Conservation (phyloP, 2,329 filamentous ascomycete species). For the Xylaria sp. region DNA sequence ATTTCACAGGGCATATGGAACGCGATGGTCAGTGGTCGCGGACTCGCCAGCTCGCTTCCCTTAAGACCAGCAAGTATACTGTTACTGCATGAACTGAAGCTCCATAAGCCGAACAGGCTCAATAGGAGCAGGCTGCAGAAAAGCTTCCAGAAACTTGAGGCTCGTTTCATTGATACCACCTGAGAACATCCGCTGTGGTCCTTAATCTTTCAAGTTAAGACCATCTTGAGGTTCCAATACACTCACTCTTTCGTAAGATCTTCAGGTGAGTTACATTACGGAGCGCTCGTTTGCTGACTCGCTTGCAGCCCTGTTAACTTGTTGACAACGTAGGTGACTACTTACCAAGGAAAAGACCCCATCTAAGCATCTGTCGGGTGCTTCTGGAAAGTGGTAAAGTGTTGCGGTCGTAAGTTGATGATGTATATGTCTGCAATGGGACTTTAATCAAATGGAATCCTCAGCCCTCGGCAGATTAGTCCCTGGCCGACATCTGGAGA, state of each 20-base stretch:
- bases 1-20: background rate
- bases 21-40: background rate
- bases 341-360: background rate
- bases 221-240: background rate
- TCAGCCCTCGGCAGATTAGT: background rate
- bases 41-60: background rate
- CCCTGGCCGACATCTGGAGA: background rate
- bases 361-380: conserved; percentile 16
- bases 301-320: no score
- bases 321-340: no score
- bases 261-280: no score
- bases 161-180: conserved; percentile 25
- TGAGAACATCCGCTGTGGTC: conserved; percentile 27
- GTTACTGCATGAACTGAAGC: conserved; percentile 29
- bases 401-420: background rate
- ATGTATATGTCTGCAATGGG: background rate
- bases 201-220: conserved; percentile 2
- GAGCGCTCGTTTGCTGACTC: no score
- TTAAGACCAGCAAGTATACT: background rate
- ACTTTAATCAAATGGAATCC: background rate
- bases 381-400: conserved; percentile 9
- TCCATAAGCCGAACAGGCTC: conserved; percentile 29
- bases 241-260: no score
- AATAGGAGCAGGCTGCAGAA: conserved; percentile 29
- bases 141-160: conserved; percentile 33